Evolutionary conservation across 2,329 filamentous ascomycete genomes (phyloP).

Genomic region (Waltergamsia citrina): DNA sequence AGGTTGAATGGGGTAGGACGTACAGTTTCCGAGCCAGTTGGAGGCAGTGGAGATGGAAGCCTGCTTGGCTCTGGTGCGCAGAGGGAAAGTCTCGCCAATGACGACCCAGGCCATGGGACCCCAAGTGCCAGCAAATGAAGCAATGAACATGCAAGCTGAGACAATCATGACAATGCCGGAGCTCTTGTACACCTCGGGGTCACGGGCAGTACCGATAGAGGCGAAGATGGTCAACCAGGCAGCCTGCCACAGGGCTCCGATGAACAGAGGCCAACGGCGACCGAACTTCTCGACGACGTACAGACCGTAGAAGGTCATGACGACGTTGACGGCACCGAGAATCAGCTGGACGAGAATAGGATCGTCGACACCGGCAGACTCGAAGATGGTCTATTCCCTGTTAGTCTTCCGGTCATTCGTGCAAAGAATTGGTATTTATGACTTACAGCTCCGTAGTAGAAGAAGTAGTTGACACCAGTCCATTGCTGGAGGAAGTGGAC

Average conservation of each 20-base stretch:
- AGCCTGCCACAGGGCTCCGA: constrained; percentile 60
- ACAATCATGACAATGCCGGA: constrained; percentile 63
- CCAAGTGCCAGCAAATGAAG: constrained; percentile 61
- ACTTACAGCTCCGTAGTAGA: constrained; percentile 48
- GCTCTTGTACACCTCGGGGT: constrained; percentile 29
- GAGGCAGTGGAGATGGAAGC: constrained; percentile 43
- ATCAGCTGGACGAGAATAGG: constrained; percentile 61
- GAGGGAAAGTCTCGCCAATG: constrained; percentile 56
- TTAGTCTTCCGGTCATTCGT: too few species aligned
- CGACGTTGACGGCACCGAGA: constrained; percentile 58
- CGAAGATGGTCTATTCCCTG: constrained; percentile 48
- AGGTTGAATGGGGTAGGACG: constrained; percentile 9
- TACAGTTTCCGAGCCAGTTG: constrained; percentile 53
- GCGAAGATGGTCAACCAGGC: constrained; percentile 57
- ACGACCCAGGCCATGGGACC: constrained; percentile 62
- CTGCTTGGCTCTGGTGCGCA: constrained; percentile 43
- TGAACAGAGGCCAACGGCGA: constrained; percentile 57
- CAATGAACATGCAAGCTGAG: constrained; percentile 65
- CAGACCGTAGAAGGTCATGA: constrained; percentile 55
- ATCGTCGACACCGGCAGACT: constrained; percentile 55
- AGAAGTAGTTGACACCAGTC: constrained; percentile 51
- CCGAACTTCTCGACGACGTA: constrained; percentile 56
- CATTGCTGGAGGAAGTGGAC: constrained; percentile 62
- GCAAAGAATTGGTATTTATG: neutral
- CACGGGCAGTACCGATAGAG: constrained; percentile 37